A percentile compares a stretch with the other conserved stretches of the same genome.
These are phyloP conservation scores for Trichosporon coremiiforme DNA, from an alignment of 1,284 basidiomycete genomes.

Conservation along the genomic window DNA sequence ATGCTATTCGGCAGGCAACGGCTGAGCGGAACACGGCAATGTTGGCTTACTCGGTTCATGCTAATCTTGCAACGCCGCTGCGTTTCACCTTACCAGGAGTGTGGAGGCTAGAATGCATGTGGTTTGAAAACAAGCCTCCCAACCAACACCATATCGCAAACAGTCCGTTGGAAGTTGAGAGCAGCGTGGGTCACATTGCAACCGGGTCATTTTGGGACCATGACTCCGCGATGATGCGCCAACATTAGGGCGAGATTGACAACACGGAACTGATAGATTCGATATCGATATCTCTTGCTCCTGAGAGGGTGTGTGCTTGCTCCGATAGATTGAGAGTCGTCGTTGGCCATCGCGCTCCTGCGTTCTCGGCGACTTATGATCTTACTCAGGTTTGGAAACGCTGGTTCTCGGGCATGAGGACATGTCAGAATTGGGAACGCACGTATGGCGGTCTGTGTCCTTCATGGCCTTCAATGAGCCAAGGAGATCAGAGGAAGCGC, in stretches of 20 bases:
- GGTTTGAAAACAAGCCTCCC: background rate
- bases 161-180: background rate
- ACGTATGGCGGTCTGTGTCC: background rate
- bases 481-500: background rate
- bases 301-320: background rate
- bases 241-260: background rate
- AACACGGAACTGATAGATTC: slow-evolving; percentile 3
- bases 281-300: background rate
- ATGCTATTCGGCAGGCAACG: background rate
- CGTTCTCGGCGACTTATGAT: background rate
- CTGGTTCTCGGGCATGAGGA: background rate
- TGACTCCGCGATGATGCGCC: background rate
- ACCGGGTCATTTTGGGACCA: background rate
- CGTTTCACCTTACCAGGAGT: background rate
- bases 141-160: background rate
- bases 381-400: background rate
- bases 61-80: background rate
- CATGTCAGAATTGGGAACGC: background rate
- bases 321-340: background rate
- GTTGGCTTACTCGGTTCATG: background rate
- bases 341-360: background rate
- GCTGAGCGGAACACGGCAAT: background rate
- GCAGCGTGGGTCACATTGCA: background rate
- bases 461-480: background rate
- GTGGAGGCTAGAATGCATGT: background rate